A percentile compares a stretch with the other conserved stretches of the same genome.
Evolutionary conservation across 2,329 filamentous ascomycete species (phyloP).

Genomic region (Xylariaceae sp.): DNA sequence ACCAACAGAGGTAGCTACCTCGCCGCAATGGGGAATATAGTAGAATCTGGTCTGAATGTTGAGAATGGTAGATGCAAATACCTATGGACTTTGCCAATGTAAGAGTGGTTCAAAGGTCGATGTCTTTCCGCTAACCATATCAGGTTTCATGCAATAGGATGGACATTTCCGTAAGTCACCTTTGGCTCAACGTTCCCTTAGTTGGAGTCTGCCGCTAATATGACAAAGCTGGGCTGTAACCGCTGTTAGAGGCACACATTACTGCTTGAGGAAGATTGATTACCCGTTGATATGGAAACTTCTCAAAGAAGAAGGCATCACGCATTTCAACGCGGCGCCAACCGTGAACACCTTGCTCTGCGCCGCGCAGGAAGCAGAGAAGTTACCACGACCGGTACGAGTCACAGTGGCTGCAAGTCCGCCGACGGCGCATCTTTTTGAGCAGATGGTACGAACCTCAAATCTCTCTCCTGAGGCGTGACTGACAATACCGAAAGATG

Average conservation of each 20-base stretch:
- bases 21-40: conserved; percentile 79
- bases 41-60: conserved; percentile 84
- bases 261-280: conserved; percentile 92
- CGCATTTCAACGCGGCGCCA: conserved; percentile 93
- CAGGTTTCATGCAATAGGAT: conserved; percentile 70
- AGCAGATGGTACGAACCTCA: conserved; percentile 75
- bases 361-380: conserved; percentile 72
- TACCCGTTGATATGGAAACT: conserved; percentile 91
- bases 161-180: conserved; percentile 70
- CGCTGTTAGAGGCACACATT: conserved; percentile 89
- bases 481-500: conserved; percentile 25
- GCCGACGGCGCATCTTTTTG: conserved; percentile 86
- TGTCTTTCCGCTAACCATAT: neutral
- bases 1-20: conserved; percentile 89
- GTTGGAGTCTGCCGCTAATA: conserved; percentile 3
- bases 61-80: conserved; percentile 73
- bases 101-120: conserved; percentile 44
- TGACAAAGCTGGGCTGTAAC: conserved; percentile 74
- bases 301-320: conserved; percentile 82
- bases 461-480: neutral
- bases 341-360: conserved; percentile 96
- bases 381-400: conserved; percentile 69
- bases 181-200: neutral
- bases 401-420: conserved; percentile 94
- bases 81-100: conserved; percentile 92